A percentile compares a stretch with the other conserved stretches of the same genome.
Conservation (phyloP, 2,329 filamentous ascomycete genomes). For the Graphilbum sp. region DNA sequence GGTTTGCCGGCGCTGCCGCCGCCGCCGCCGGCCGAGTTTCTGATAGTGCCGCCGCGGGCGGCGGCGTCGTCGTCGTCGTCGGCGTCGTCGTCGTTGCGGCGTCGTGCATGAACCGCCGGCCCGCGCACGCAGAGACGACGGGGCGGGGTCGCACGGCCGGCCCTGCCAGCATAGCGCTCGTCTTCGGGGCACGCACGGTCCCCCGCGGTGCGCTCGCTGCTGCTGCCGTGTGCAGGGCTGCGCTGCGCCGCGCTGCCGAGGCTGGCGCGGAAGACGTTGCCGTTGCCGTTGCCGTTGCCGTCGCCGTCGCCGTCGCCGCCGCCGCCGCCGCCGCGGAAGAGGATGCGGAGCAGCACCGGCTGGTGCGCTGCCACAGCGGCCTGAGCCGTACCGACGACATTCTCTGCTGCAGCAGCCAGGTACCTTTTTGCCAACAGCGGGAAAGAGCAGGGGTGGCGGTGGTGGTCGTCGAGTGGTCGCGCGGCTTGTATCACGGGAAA, state of each 20-base stretch:
- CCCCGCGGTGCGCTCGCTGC: not conserved
- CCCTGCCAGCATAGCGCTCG: too few species aligned
- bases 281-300: not conserved
- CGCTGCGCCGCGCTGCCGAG: not conserved
- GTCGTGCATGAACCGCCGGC: not conserved
- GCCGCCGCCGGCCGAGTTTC: not conserved
- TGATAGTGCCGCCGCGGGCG: slow-evolving; percentile 5
- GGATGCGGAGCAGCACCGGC: slow-evolving; percentile 23
- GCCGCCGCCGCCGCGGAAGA: slow-evolving; percentile 15
- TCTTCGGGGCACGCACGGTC: too few species aligned
- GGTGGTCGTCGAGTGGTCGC: too few species aligned
- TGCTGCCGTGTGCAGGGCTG: not conserved
- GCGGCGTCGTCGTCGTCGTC: not conserved
- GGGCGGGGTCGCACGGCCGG: too few species aligned
- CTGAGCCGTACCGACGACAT: slow-evolving; percentile 22
- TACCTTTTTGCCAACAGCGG: too few species aligned
- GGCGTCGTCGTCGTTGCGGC: not conserved
- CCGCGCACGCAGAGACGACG: too few species aligned
- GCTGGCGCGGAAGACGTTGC: not conserved
- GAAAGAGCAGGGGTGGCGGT: too few species aligned
- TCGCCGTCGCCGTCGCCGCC: too few species aligned
- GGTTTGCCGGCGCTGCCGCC: slow-evolving; percentile 19
- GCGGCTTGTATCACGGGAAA: too few species aligned
- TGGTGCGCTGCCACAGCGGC: slow-evolving; percentile 22
- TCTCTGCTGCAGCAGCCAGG: too few species aligned